These are phyloP conservation scores for Ensete glaucum DNA, from an alignment of 176 grass and related monocot species.

Conservation along the genomic window DNA sequence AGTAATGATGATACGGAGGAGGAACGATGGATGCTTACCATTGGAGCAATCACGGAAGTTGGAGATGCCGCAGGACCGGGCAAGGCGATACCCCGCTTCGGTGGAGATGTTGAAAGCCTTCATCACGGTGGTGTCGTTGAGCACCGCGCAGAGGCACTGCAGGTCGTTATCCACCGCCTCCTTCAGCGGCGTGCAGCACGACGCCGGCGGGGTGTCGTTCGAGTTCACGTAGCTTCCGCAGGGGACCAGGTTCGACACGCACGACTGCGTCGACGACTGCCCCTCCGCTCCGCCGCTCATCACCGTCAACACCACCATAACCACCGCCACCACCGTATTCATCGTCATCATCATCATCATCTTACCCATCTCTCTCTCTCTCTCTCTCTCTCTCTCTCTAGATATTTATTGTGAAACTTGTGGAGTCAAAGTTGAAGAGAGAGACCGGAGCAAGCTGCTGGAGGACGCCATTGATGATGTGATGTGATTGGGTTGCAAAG, in stretches of 20 bases:
- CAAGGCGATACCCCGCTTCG: not conserved
- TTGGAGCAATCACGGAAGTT: not conserved
- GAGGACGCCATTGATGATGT: too few species aligned
- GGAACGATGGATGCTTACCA: too few species aligned
- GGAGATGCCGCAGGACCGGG: not conserved
- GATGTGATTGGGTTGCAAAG: too few species aligned
- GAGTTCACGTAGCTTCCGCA: constrained; percentile 4
- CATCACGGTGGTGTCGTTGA: not conserved
- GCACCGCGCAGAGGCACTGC: constrained; percentile 6
- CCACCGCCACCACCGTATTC: not conserved
- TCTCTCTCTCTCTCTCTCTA: too few species aligned
- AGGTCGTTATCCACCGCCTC: not conserved
- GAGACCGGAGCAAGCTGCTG: too few species aligned
- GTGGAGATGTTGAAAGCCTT: not conserved
- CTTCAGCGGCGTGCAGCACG: constrained; percentile 8
- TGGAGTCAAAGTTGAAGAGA: too few species aligned
- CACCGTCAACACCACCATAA: not conserved
- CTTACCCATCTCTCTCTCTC: too few species aligned
- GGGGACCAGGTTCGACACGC: not conserved
- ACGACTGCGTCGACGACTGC: not conserved
- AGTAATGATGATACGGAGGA: too few species aligned
- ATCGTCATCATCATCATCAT: not conserved
- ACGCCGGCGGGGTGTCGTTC: constrained; percentile 2
- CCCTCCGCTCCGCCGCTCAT: not conserved
- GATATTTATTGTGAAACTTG: too few species aligned